Evolutionary conservation across 441 rosid species (phyloP).

Genomic region (Melastoma candidum): DNA sequence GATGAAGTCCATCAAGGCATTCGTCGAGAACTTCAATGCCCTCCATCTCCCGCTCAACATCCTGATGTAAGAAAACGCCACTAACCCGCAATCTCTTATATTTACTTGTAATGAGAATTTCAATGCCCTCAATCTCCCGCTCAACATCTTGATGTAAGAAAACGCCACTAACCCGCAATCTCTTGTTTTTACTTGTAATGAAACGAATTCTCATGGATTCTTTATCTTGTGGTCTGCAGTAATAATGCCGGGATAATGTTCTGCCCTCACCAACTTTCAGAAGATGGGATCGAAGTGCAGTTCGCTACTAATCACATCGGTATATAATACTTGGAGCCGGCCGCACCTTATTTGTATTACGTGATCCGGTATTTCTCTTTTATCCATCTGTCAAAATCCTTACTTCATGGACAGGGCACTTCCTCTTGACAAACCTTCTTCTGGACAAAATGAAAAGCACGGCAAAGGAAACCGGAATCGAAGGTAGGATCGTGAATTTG

Average conservation of each 20-base stretch:
- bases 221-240: constrained; percentile 22
- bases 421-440: constrained; percentile 70
- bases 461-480: constrained; percentile 40
- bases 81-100: neutral
- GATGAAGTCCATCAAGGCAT: constrained; percentile 40
- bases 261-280: constrained; percentile 68
- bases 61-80: constrained; percentile 36
- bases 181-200: neutral
- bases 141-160: constrained; percentile 58
- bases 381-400: neutral
- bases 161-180: neutral
- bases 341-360: neutral
- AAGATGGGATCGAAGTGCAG: constrained; percentile 68
- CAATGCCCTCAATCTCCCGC: constrained; percentile 47
- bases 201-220: too few relatives aligned
- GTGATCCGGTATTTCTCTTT: neutral
- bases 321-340: constrained; percentile 10
- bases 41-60: constrained; percentile 62
- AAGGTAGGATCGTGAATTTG: constrained; percentile 82
- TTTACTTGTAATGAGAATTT: constrained; percentile 24
- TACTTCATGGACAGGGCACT: constrained; percentile 57
- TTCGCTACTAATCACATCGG: constrained; percentile 79
- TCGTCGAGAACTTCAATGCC: constrained; percentile 36
- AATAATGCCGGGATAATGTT: constrained; percentile 90
- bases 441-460: constrained; percentile 70